phyloP scores from a whole-genome alignment of 345 rosid species.

The Rhizophora apiculata region DNA sequence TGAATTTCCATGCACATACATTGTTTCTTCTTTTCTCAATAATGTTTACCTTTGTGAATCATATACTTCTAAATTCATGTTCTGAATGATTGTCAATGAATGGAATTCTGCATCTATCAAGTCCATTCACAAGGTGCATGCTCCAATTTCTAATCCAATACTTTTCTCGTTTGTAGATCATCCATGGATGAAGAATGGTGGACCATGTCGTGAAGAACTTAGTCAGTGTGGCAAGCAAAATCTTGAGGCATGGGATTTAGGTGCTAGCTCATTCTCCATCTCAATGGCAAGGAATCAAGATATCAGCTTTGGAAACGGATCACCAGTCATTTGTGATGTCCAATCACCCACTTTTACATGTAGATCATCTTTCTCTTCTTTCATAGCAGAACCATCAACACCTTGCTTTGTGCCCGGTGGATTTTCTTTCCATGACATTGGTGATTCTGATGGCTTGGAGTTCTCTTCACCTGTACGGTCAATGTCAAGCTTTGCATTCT shows the following conservation, averaged over 20 bases:
- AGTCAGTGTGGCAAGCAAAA: constrained; percentile 16
- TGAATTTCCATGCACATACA: no score
- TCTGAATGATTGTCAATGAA: no score
- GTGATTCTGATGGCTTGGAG: constrained; percentile 32
- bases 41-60: no score
- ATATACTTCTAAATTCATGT: no score
- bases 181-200: constrained; percentile 46
- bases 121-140: no score
- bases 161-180: constrained; percentile 31
- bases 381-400: constrained; percentile 38
- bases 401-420: constrained; percentile 34
- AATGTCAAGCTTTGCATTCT: constrained; percentile 61
- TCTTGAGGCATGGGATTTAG: constrained; percentile 33
- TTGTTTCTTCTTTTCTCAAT: no score
- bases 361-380: constrained; percentile 51
- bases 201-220: constrained; percentile 13
- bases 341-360: constrained; percentile 41
- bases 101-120: no score
- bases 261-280: constrained; percentile 34
- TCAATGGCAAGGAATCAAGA: constrained; percentile 47
- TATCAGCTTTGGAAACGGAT: constrained; percentile 53
- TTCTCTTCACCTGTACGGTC: constrained; percentile 42
- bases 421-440: constrained; percentile 40
- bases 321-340: constrained; percentile 32
- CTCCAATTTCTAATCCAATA: no score